Percentiles rank a stretch among this genome's conserved stretches.
These are phyloP conservation scores for Phytophthora pluvialis DNA, from an alignment of 352 stramenopile genomes.

Conservation along the genomic window DNA sequence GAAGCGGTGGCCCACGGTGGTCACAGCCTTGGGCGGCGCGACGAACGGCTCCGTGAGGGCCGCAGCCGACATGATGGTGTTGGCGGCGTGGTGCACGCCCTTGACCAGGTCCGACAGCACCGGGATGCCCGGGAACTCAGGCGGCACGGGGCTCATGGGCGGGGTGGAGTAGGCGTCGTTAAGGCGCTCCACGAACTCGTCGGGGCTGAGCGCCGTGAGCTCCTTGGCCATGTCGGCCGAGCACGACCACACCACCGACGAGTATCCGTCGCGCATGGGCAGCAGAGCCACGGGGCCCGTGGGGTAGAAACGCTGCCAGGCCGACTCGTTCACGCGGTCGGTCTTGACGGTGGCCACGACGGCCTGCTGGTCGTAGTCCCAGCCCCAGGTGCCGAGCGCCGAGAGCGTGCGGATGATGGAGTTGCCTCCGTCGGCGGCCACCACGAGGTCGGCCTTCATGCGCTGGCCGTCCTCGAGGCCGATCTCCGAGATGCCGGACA, in stretches of 20 bases:
- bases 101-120: conserved; percentile 81
- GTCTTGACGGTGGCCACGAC: conserved; percentile 93
- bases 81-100: conserved; percentile 73
- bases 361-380: conserved; percentile 93
- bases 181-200: conserved; percentile 83
- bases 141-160: conserved; percentile 50
- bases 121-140: conserved; percentile 79
- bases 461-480: conserved; percentile 74
- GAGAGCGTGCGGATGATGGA: conserved; percentile 89
- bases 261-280: conserved; percentile 90
- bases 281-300: conserved; percentile 89
- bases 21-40: conserved; percentile 66
- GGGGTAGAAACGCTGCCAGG: conserved; percentile 93
- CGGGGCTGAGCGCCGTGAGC: conserved; percentile 68
- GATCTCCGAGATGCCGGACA: conserved; percentile 64
- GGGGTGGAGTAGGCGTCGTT: conserved; percentile 80
- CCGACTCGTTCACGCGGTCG: conserved; percentile 76
- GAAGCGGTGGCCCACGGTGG: conserved; percentile 77
- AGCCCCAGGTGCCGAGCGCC: conserved; percentile 90
- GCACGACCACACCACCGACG: conserved; percentile 92
- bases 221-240: conserved; percentile 81
- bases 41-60: conserved; percentile 82
- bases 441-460: conserved; percentile 78
- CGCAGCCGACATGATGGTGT: conserved; percentile 78
- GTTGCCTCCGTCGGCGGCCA: conserved; percentile 90